Conservation (phyloP, 108 stramenopile genomes). For the Cyclostephanos tholiformis region DNA sequence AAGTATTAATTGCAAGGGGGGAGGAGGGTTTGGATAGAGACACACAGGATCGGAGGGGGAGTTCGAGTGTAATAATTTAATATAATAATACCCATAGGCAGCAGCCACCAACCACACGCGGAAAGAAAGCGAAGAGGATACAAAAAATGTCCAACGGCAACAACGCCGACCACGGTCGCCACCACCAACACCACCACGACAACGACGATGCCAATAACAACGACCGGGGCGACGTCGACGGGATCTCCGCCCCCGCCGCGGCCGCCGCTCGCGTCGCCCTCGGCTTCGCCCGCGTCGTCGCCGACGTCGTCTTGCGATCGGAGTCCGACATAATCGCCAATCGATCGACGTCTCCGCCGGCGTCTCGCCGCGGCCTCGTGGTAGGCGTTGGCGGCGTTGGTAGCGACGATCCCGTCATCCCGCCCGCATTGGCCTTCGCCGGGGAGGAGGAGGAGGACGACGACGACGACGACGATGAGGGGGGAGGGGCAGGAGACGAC, state of each 20-base stretch:
- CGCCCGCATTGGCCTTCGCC: not conserved
- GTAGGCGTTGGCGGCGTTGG: not conserved
- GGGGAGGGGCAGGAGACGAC: no score
- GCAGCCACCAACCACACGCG: no score
- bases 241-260: not conserved
- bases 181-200: not conserved
- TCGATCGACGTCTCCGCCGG: slow-evolving; percentile 15
- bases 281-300: not conserved
- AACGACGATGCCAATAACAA: not conserved
- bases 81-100: no score
- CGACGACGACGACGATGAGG: not conserved
- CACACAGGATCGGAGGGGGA: no score
- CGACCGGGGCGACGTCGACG: not conserved
- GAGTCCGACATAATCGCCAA: slow-evolving; percentile 32
- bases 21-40: no score
- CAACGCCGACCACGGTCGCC: no score
- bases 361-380: no score
- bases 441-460: not conserved
- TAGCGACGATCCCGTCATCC: not conserved
- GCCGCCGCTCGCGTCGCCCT: not conserved
- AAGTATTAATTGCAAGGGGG: no score
- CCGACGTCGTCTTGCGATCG: not conserved
- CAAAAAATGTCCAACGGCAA: no score
- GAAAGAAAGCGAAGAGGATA: no score
- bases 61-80: no score